Conservation (phyloP, 2,329 filamentous ascomycete species). For the Pseudopithomyces chartarum region DNA sequence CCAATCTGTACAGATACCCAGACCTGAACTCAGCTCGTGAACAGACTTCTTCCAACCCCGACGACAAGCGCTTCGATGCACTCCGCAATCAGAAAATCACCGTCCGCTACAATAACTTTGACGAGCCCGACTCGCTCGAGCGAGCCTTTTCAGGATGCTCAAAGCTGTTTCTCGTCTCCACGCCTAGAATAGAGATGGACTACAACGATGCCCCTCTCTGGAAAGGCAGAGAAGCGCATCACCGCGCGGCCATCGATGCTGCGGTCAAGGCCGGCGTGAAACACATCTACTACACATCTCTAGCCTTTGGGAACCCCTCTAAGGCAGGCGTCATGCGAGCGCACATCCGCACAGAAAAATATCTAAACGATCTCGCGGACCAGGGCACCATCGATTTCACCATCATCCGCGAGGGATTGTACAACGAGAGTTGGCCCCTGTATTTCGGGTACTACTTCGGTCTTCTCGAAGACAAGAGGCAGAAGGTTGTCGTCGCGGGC, state of each 20-base stretch:
- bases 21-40: background rate
- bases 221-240: conserved; percentile 51
- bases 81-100: conserved; percentile 39
- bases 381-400: conserved; percentile 33
- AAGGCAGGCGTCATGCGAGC: conserved; percentile 53
- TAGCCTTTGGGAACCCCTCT: conserved; percentile 49
- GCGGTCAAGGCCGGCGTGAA: conserved; percentile 47
- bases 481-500: conserved; percentile 47
- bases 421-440: conserved; percentile 55
- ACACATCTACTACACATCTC: conserved; percentile 54
- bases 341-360: conserved; percentile 52
- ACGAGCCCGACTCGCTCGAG: conserved; percentile 40
- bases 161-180: conserved; percentile 53
- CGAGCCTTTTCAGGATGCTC: conserved; percentile 44
- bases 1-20: background rate
- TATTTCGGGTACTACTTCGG: conserved; percentile 52
- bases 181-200: conserved; percentile 50
- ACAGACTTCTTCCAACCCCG: conserved; percentile 28
- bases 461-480: conserved; percentile 40
- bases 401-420: conserved; percentile 51
- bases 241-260: conserved; percentile 50
- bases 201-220: conserved; percentile 49
- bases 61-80: conserved; percentile 26
- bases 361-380: conserved; percentile 38
- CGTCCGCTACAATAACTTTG: conserved; percentile 47